phyloP scores from a whole-genome alignment of 768 basidiomycete species.

The Guyanaporus albipodus region DNA sequence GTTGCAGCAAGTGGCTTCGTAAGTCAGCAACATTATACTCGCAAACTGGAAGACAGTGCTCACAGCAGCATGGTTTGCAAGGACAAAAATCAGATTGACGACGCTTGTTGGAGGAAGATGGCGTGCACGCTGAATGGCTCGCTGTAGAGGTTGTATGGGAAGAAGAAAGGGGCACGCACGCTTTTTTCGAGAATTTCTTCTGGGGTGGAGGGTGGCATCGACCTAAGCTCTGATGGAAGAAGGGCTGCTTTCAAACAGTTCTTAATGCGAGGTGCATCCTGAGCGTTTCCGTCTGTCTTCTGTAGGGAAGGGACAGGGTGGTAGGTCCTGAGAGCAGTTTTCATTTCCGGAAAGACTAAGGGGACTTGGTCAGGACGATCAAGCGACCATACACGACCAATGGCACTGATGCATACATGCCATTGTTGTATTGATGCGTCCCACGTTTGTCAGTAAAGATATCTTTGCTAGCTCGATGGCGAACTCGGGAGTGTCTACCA shows the following conservation, averaged over 20 bases:
- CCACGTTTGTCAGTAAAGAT: constrained; percentile 82
- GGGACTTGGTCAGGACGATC: constrained; percentile 18
- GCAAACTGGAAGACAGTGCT: constrained; percentile 24
- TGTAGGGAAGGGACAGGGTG: constrained; percentile 87
- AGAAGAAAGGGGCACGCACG: constrained; percentile 39
- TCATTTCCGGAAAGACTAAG: constrained; percentile 90
- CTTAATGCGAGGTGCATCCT: constrained; percentile 90
- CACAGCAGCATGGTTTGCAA: constrained; percentile 76
- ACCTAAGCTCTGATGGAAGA: constrained; percentile 63
- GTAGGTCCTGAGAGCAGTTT: constrained; percentile 83
- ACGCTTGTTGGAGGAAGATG: constrained; percentile 78
- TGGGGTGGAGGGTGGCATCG: constrained; percentile 66
- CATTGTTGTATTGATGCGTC: constrained; percentile 90
- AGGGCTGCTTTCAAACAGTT: constrained; percentile 82
- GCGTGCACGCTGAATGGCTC: constrained; percentile 44
- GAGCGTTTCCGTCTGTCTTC: constrained; percentile 82
- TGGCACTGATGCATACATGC: constrained; percentile 52
- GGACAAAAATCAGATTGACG: constrained; percentile 81
- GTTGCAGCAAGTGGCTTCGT: constrained; percentile 53
- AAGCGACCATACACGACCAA: constrained; percentile 5
- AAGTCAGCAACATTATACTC: constrained; percentile 8
- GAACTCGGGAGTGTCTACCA: constrained; percentile 77
- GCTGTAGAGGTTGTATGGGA: constrained; percentile 4
- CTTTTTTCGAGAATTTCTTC: constrained; percentile 66
- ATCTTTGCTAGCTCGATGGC: constrained; percentile 79